A percentile compares a stretch with the other conserved stretches of the same genome.
Evolutionary conservation across 768 basidiomycete species (phyloP).

Genomic region (Tricholoma saponaceum): DNA sequence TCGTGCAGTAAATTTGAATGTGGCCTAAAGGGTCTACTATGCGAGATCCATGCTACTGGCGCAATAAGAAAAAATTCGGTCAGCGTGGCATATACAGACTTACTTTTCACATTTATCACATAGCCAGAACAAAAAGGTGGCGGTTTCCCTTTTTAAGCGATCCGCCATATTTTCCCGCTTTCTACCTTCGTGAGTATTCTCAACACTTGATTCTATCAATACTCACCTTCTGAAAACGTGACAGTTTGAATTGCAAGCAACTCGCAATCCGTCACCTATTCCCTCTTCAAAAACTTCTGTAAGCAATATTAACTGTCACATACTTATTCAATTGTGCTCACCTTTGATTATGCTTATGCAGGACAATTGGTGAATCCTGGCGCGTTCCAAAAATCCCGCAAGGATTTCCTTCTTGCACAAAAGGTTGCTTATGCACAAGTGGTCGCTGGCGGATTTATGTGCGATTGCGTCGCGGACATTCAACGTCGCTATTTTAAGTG

Average conservation of each 20-base stretch:
- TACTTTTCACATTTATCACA: not conserved
- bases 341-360: not conserved
- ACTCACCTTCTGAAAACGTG: not conserved
- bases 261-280: not conserved
- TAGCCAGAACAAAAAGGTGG: not conserved
- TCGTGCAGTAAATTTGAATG: not conserved
- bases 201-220: not conserved
- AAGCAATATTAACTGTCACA: not conserved
- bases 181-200: not conserved
- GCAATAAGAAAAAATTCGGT: not conserved
- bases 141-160: not conserved
- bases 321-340: not conserved
- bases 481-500: slow-evolving; percentile 9
- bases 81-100: not conserved
- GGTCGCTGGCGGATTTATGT: not conserved
- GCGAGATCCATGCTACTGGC: not conserved
- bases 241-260: not conserved
- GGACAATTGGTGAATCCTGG: not conserved
- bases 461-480: slow-evolving; percentile 4
- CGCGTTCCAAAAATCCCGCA: not conserved
- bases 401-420: not conserved
- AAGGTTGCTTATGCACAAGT: not conserved
- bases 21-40: not conserved
- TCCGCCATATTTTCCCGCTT: not conserved
- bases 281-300: not conserved